Base-by-base conservation (phyloP, 176 grass and related monocot species). In the Zoysia pacifica region DNA sequence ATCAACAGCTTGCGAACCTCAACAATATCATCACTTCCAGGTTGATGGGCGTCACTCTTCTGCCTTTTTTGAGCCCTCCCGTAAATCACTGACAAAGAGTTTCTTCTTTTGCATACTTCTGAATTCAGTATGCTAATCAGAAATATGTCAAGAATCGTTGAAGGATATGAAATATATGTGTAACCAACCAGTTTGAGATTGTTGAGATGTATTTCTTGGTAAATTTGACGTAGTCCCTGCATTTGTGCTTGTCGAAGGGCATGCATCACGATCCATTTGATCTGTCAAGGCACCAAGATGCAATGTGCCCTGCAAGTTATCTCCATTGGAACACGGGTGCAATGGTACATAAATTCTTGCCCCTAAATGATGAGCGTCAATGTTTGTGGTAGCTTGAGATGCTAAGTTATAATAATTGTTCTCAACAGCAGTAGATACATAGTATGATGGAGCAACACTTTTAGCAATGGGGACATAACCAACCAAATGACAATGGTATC, bases 181-280 rank as follows among this genome's bases (percentile, higher is more conserved):
- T 81, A 80, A 53, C 84, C n/a, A 86, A 86, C 84, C 78, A 86
- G 54, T 61, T 81, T 81, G 56, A 50, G 44, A 63, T 63, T 81
- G 44, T 58, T 81, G 54, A 9, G 38, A 52, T 61, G 46, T 36
- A 76, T 58, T 71, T 65, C 13, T 74, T 86, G 3, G 50, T 43
- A 47, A 49, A 62, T 40, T 28, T 11, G 18, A 38, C 58, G 53
- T 74, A 58, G 36, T 81, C 44, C 43, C 71, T 36, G 35, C 20
- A 81, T 81, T 80, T 44, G 65, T 69, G 7, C 18, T 80, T 3
- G 14, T 44, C 7, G 7, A 58, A 73, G 70, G 43, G 49, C 69
- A 85, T 47, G 50, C 51, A 69, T 7, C 42, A 60, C n/a, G 12
- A 12, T 61, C 71, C 52, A 69, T 75, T 87, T 73, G 59, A 78